Evolutionary conservation across 345 rosid species (phyloP).

Genomic region (Raphanus sativus): DNA sequence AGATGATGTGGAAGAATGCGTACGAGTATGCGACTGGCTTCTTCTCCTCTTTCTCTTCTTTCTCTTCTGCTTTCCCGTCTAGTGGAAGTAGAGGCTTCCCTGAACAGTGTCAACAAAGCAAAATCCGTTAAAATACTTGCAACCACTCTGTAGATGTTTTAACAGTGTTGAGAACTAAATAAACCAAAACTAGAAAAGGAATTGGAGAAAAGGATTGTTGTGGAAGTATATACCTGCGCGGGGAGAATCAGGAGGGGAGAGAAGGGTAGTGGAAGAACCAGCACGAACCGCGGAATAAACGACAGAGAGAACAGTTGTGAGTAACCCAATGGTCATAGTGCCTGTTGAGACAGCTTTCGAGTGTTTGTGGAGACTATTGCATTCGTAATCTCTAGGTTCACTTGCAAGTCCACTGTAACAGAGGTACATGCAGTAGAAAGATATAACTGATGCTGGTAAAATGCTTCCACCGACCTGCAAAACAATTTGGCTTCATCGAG

Average conservation of each 20-base stretch:
- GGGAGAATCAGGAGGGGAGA: constrained; percentile 88
- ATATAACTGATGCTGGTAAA: constrained; percentile 91
- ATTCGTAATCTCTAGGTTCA: constrained; percentile 88
- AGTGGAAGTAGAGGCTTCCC: constrained; percentile 88
- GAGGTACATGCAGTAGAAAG: constrained; percentile 91
- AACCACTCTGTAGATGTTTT: not conserved
- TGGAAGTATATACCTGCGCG: constrained; percentile 63
- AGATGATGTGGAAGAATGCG: constrained; percentile 94
- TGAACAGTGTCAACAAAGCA: constrained; percentile 35
- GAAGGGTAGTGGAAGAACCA: constrained; percentile 89
- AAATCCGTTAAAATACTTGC: not conserved
- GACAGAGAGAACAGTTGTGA: constrained; percentile 88
- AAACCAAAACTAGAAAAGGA: not conserved
- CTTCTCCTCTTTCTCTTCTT: constrained; percentile 68
- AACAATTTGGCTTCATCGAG: constrained; percentile 12
- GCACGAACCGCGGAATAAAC: constrained; percentile 98
- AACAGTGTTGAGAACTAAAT: not conserved
- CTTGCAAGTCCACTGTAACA: constrained; percentile 97
- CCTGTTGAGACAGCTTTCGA: constrained; percentile 90
- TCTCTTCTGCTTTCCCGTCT: constrained; percentile 67
- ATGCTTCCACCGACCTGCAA: constrained; percentile 88
- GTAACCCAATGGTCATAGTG: constrained; percentile 77
- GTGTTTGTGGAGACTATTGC: constrained; percentile 94
- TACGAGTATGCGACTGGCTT: constrained; percentile 90
- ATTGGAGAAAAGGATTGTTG: not conserved